Conservation (phyloP, 768 basidiomycete species). For the Lactarius sp. region DNA sequence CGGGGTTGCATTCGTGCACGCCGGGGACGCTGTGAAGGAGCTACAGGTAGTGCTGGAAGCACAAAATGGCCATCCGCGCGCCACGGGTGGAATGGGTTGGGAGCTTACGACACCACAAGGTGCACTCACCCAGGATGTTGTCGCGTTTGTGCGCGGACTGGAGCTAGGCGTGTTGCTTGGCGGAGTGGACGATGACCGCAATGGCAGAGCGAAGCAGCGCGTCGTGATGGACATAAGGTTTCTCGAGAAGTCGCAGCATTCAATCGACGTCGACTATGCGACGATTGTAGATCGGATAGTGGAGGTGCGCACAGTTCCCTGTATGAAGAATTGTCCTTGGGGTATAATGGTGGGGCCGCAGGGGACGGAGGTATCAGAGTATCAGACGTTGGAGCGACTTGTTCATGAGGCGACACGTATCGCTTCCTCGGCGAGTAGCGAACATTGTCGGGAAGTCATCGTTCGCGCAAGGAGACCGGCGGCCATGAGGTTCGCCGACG, state of each 20-base stretch:
- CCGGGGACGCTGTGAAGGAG: constrained; percentile 9
- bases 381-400: constrained; percentile 12
- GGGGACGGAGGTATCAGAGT: constrained; percentile 2
- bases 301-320: constrained; percentile 12
- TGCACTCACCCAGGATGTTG: background rate
- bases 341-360: background rate
- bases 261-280: constrained; percentile 16
- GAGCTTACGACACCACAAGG: constrained; percentile 15
- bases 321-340: background rate
- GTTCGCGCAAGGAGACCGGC: constrained; percentile 15
- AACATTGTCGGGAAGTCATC: constrained; percentile 13
- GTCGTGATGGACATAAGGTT: constrained; percentile 1
- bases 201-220: constrained; percentile 10
- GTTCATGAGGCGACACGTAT: constrained; percentile 18
- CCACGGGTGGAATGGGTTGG: constrained; percentile 15
- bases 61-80: constrained; percentile 16
- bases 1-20: background rate
- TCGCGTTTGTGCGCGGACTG: constrained; percentile 6
- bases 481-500: constrained; percentile 1
- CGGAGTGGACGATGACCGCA: constrained; percentile 5
- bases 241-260: constrained; percentile 4
- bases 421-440: constrained; percentile 10
- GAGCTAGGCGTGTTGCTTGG: constrained; percentile 16
- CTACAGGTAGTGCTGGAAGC: constrained; percentile 11
- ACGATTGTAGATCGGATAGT: constrained; percentile 12